phyloP scores from a whole-genome alignment of 495 filamentous ascomycete species.

The Neurospora terricola region DNA sequence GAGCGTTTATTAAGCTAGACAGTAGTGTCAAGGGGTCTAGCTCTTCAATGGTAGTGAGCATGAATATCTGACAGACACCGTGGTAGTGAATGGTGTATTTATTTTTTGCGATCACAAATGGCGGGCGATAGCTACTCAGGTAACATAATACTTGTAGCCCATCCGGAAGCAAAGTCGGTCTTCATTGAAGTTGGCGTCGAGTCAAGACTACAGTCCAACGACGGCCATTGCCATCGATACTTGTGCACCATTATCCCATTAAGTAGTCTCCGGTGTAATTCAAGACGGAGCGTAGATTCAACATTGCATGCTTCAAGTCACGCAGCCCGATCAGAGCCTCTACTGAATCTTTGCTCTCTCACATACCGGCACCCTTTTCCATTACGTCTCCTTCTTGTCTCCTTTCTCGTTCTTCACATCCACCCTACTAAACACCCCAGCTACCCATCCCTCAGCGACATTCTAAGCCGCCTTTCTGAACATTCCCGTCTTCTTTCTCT shows the following conservation, averaged over 20 bases:
- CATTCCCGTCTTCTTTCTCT: conserved; percentile 16
- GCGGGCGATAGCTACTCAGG: not conserved
- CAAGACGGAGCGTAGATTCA: not conserved
- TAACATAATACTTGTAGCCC: not conserved
- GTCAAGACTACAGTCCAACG: not conserved
- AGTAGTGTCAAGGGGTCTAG: not conserved
- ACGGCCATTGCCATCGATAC: not conserved
- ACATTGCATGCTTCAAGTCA: not conserved
- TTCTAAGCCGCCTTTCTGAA: not conserved
- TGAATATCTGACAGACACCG: not conserved
- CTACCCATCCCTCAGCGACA: not conserved
- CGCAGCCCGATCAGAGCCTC: not conserved
- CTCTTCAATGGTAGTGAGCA: not conserved
- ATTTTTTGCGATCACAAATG: too few relatives aligned
- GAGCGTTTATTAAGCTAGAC: not conserved
- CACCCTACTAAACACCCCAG: not conserved
- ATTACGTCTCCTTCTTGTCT: not conserved
- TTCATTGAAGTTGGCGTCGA: not conserved
- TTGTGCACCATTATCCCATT: not conserved
- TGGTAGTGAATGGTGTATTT: not conserved
- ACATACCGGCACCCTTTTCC: not conserved
- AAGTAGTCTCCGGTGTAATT: not conserved
- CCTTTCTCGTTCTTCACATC: not conserved
- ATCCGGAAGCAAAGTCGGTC: not conserved
- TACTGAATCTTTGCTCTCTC: not conserved